phyloP scores from a whole-genome alignment of 352 stramenopile genomes.

The Thalassiosira hispida region DNA sequence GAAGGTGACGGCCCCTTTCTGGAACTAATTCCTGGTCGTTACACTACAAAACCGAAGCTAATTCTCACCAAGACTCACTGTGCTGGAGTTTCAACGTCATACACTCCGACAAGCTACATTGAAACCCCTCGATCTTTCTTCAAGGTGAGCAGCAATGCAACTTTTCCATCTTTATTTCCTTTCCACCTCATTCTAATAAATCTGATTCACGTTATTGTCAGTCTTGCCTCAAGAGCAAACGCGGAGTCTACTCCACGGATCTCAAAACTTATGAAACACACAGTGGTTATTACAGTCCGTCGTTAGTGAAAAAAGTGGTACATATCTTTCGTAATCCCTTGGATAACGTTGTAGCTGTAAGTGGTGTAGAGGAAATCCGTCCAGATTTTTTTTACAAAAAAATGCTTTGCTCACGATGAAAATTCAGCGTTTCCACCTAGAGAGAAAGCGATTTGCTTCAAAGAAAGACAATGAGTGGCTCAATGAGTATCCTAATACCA shows the following conservation, averaged over 20 bases:
- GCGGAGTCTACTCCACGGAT: slow-evolving; percentile 12
- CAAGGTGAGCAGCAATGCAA: slow-evolving; percentile 10
- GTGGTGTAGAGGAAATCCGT: background rate
- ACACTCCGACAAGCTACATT: slow-evolving; percentile 33
- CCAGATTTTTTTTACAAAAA: slow-evolving; percentile 28
- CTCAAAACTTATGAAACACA: background rate
- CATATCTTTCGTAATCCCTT: slow-evolving; percentile 67
- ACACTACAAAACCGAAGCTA: slow-evolving; percentile 19
- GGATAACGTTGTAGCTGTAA: slow-evolving; percentile 52
- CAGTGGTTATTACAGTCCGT: slow-evolving; percentile 20
- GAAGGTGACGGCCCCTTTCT: slow-evolving; percentile 45
- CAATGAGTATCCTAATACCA: slow-evolving; percentile 32
- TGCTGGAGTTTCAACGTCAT: slow-evolving; percentile 41
- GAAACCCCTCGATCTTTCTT: slow-evolving; percentile 45
- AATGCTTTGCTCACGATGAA: slow-evolving; percentile 7
- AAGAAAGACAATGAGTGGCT: slow-evolving; percentile 28
- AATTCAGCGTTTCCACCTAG: slow-evolving; percentile 49
- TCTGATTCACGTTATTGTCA: background rate
- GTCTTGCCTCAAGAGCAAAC: slow-evolving; percentile 17
- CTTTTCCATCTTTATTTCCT: background rate
- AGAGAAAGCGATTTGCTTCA: slow-evolving; percentile 22
- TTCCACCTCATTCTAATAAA: background rate
- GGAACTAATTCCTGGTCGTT: slow-evolving; percentile 31
- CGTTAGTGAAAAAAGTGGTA: slow-evolving; percentile 46
- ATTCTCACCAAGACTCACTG: slow-evolving; percentile 70